A percentile compares a stretch with the other conserved stretches of the same genome.
These are phyloP conservation scores for Moesziomyces globuligerus DNA, from an alignment of 1,284 basidiomycete species.

Conservation along the genomic window DNA sequence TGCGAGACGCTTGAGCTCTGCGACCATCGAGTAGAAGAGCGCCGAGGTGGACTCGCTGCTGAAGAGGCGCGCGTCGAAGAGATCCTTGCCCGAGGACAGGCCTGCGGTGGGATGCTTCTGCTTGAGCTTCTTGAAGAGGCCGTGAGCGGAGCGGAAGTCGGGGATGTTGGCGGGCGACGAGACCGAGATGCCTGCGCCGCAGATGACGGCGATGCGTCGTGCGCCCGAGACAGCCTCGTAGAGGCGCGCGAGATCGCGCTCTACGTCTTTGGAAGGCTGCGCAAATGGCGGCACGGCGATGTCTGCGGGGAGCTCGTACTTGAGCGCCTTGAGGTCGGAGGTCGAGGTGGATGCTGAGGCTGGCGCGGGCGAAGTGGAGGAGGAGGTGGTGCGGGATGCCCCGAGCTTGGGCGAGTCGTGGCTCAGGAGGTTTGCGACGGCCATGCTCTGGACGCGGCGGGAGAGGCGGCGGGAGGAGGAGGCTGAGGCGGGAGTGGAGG, in stretches of 20 bases:
- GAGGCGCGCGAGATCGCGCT: constrained; percentile 60
- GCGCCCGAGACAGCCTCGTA: constrained; percentile 76
- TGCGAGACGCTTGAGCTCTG: constrained; percentile 84
- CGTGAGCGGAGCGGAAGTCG: constrained; percentile 86
- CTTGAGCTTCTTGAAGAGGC: constrained; percentile 81
- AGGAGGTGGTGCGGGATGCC: too few species aligned
- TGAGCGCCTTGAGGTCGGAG: constrained; percentile 49
- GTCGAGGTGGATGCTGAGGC: constrained; percentile 11
- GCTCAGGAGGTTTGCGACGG: constrained; percentile 26
- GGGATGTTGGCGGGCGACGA: constrained; percentile 83
- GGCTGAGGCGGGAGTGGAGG: constrained; percentile 10
- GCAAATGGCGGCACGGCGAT: constrained; percentile 48
- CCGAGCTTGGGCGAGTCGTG: constrained; percentile 19
- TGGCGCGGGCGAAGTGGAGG: background rate
- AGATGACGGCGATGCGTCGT: constrained; percentile 83
- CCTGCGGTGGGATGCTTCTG: constrained; percentile 79
- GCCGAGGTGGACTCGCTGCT: constrained; percentile 79
- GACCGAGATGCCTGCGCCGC: constrained; percentile 88
- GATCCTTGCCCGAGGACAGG: constrained; percentile 80
- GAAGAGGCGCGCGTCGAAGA: constrained; percentile 91
- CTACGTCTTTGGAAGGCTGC: constrained; percentile 38
- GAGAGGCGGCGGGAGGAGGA: constrained; percentile 33
- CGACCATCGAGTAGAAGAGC: constrained; percentile 89
- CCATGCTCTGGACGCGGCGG: constrained; percentile 42
- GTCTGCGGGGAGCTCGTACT: constrained; percentile 49